Conservation (phyloP, 176 grass and related monocot species). For the Carex pumila region DNA sequence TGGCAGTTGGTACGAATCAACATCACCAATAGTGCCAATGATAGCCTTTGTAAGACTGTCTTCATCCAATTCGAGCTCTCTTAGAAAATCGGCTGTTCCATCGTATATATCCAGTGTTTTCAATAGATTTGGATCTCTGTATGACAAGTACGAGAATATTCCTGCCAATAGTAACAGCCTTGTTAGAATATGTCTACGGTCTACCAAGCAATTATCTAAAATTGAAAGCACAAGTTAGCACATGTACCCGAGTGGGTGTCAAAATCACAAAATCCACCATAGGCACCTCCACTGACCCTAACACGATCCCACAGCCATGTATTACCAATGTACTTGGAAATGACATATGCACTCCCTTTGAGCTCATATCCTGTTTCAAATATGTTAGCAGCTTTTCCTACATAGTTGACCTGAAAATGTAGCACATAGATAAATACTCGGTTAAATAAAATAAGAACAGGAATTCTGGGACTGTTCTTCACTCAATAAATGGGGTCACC, state of each 20-base stretch:
- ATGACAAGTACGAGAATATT: conserved; percentile 96
- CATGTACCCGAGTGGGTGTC: conserved; percentile 85
- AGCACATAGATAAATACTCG: background rate
- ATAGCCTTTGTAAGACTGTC: conserved; percentile 92
- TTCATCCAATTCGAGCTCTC: conserved; percentile 72
- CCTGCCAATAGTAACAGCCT: conserved; percentile 40
- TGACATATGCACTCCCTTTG: conserved; percentile 88
- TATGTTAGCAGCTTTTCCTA: conserved; percentile 89
- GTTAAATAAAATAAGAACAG: background rate
- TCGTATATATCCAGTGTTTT: conserved; percentile 96
- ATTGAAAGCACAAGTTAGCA: conserved; percentile 3
- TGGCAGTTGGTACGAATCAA: conserved; percentile 92
- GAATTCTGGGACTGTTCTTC: background rate
- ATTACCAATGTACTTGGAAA: conserved; percentile 92
- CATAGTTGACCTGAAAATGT: conserved; percentile 84
- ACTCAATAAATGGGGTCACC: conserved; percentile 27
- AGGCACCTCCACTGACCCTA: conserved; percentile 94
- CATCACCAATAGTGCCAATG: conserved; percentile 94
- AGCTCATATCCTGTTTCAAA: conserved; percentile 92
- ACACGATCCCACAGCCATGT: conserved; percentile 96
- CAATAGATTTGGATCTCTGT: conserved; percentile 93
- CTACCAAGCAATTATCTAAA: conserved; percentile 2
- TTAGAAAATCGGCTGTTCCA: conserved; percentile 82
- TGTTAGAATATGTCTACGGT: conserved; percentile 19
- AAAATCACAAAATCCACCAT: conserved; percentile 99